A percentile compares a stretch with the other conserved stretches of the same genome.
These are phyloP conservation scores for Puya raimondii DNA, from an alignment of 176 grass and related monocot species.

Conservation along the genomic window DNA sequence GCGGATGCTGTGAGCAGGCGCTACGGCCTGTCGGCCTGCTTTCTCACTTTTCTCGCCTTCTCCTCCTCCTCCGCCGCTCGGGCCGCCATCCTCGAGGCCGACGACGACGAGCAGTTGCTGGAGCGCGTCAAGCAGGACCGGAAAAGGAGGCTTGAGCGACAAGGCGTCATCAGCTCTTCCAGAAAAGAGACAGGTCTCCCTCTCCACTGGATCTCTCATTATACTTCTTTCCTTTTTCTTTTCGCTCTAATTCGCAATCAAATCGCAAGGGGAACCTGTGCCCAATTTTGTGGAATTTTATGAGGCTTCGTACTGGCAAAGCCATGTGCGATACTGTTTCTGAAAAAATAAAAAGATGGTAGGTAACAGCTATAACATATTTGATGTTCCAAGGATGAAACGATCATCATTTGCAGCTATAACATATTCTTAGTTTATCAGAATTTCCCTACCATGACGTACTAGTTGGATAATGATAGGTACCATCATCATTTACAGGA, in stretches of 20 bases:
- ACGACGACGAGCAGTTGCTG: slow-evolving; percentile 84
- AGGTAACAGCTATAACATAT: not conserved
- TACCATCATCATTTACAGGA: slow-evolving; percentile 37
- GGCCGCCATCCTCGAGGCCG: slow-evolving; percentile 57
- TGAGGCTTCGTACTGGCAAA: not conserved
- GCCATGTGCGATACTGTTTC: not conserved
- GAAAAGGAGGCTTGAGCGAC: slow-evolving; percentile 70
- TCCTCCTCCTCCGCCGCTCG: slow-evolving; percentile 14
- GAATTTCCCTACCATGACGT: not conserved
- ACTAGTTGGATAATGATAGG: slow-evolving; percentile 5
- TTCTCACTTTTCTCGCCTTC: slow-evolving; percentile 31
- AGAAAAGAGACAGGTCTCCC: slow-evolving; percentile 47
- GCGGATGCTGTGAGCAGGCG: slow-evolving; percentile 26
- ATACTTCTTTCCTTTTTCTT: not conserved
- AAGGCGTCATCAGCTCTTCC: slow-evolving; percentile 65
- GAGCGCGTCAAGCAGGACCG: slow-evolving; percentile 77
- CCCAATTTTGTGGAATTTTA: not conserved
- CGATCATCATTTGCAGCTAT: no score
- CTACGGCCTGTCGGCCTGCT: slow-evolving; percentile 28
- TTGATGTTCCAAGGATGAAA: not conserved
- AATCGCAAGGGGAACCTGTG: no score
- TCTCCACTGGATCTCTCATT: not conserved
- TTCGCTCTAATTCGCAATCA: not conserved
- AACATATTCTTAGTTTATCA: not conserved
- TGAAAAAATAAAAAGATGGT: not conserved